Evolutionary conservation across 2,329 filamentous ascomycete species (phyloP), one percentile per base, ranked within the genome.

Genomic region (Fusarium virguliforme): DNA sequence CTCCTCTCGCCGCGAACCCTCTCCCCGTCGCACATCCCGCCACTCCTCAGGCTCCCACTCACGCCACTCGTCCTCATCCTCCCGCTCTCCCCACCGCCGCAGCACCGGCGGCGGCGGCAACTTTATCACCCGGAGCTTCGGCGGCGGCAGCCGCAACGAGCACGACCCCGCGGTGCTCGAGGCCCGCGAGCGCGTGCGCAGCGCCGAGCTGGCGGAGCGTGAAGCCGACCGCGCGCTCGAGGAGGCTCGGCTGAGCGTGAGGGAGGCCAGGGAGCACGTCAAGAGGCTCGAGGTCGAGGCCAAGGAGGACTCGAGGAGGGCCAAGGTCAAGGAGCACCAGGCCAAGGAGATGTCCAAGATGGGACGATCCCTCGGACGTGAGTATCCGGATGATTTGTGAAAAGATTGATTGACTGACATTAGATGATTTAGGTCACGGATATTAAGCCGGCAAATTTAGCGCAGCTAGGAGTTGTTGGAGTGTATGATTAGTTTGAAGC

Each of bases 311-410:
- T 88, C 90, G 2, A 82, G 90, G 24, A 79, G 86, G 43, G 90
- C 90, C 2, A 91, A 89, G 85, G 87, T 92, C 57, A 92, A 93
- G 86, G 86, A 91, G 80, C 84, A 85, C 58, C 88, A 92, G 75
- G 91, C 90, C 1, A 85, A 84, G 73, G 87, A 89, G 75, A 86
- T 92, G 32, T 89, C 88, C 6, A 92, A 91, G 87, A 84, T 90
- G 58, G 90, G 89, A n/a, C 89, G 90, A 79, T 85, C 87, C n/a
- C 86, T 92, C 64, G 90, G 91, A 62, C 88, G 90, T 91, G 84
- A 82, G 88, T 89, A 7, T 40, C 0, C 1, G 5, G 2, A 8
- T 2, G 10, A 9, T 0, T 34, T 13, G 1, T 1, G 7, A 7
- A 18, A 24, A 13, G 37, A 32, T 15, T 8, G n/a, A 59, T 18